These are phyloP conservation scores for Melastoma candidum DNA, from an alignment of 441 rosid genomes.

Conservation along the genomic window DNA sequence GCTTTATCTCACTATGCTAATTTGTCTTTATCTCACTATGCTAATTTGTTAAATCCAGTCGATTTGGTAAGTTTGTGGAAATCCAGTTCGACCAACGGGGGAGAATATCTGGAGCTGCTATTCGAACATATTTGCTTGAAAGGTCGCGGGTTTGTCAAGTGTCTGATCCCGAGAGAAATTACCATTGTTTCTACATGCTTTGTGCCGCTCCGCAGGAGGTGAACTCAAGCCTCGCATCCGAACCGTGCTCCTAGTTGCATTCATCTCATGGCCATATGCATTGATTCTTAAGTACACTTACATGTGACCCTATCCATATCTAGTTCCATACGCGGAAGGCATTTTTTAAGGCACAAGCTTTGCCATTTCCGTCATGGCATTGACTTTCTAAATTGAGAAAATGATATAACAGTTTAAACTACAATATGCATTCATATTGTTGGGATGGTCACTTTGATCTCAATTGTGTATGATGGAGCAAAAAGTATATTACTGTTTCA, in stretches of 20 bases:
- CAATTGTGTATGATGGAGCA: too few species aligned
- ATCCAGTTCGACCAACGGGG: slow-evolving; percentile 83
- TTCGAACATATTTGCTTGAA: slow-evolving; percentile 92
- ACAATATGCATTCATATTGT: too few species aligned
- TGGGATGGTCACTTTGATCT: too few species aligned
- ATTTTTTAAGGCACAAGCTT: too few species aligned
- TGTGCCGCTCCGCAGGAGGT: slow-evolving; percentile 96
- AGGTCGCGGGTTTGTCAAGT: slow-evolving; percentile 99
- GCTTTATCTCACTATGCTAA: slow-evolving; percentile 4
- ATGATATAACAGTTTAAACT: too few species aligned
- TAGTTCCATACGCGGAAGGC: too few species aligned
- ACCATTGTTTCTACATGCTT: slow-evolving; percentile 98
- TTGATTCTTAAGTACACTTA: too few species aligned
- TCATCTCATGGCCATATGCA: neutral
- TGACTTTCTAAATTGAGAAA: too few species aligned
- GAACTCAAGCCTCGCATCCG: slow-evolving; percentile 12
- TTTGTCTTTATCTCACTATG: slow-evolving; percentile 10
- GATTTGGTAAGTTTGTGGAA: slow-evolving; percentile 99
- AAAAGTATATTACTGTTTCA: neutral
- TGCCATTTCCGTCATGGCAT: too few species aligned
- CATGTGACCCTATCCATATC: too few species aligned
- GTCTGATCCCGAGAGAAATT: slow-evolving; percentile 96
- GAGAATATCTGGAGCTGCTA: slow-evolving; percentile 96
- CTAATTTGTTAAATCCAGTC: slow-evolving; percentile 36
- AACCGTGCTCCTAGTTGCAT: slow-evolving; percentile 2